These are phyloP conservation scores for Hydrangea macrophylla DNA, from an alignment of 148 eudicot genomes.

Conservation along the genomic window DNA sequence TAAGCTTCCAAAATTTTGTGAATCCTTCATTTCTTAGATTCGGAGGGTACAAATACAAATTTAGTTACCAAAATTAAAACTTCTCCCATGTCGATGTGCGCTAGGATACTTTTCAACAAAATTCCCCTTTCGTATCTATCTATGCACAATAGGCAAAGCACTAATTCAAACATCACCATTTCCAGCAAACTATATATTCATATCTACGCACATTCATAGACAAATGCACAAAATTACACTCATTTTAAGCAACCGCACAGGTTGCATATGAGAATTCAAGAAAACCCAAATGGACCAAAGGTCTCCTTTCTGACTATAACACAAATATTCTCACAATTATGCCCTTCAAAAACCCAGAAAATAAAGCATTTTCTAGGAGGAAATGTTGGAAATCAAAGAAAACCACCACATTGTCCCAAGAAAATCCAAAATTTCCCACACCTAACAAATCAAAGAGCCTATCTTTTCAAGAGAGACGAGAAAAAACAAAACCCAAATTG, in stretches of 20 bases:
- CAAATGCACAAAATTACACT: not conserved
- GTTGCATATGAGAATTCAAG: not conserved
- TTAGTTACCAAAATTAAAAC: not conserved
- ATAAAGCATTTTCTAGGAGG: slow-evolving; percentile 3
- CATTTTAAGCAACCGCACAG: not conserved
- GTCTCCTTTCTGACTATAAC: slow-evolving; percentile 4
- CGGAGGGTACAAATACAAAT: too few species aligned
- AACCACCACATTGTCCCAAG: not conserved
- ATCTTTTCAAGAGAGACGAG: not conserved
- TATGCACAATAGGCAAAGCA: not conserved
- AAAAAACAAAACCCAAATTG: slow-evolving; percentile 1
- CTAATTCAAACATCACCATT: not conserved
- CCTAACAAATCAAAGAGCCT: not conserved
- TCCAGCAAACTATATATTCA: not conserved
- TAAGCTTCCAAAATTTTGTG: not conserved
- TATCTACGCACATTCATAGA: too few species aligned
- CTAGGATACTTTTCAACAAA: not conserved
- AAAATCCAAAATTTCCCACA: not conserved
- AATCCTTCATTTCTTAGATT: not conserved
- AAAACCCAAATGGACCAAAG: not conserved
- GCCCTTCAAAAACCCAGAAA: not conserved
- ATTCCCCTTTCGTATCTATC: not conserved
- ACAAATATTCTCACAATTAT: not conserved
- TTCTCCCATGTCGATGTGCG: not conserved
- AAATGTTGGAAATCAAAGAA: not conserved